Evolutionary conservation across 805 yeast species (phyloP).

Genomic region (Candida sithepensis): DNA sequence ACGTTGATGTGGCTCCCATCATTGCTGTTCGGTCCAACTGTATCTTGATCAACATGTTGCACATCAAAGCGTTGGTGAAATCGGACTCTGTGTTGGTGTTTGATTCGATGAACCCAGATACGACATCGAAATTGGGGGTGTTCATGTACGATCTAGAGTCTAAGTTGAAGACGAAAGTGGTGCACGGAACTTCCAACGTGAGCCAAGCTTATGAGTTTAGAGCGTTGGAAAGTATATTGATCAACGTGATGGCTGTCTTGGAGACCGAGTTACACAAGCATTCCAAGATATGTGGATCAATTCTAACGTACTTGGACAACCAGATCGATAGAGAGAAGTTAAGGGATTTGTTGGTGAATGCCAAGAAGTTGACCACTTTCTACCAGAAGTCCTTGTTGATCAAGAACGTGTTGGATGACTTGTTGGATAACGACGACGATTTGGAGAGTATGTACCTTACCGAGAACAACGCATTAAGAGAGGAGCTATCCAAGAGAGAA

Average conservation of each 20-base stretch:
- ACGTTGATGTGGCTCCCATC: slow-evolving; percentile 82
- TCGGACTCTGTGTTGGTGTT: slow-evolving; percentile 77
- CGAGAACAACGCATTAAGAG: slow-evolving; percentile 28
- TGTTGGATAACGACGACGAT: slow-evolving; percentile 85
- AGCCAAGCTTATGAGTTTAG: slow-evolving; percentile 71
- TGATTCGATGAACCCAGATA: slow-evolving; percentile 62
- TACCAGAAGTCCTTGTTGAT: slow-evolving; percentile 74
- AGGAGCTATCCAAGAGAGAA: slow-evolving; percentile 7
- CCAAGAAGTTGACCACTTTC: slow-evolving; percentile 67
- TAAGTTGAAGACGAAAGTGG: slow-evolving; percentile 47
- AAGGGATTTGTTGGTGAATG: slow-evolving; percentile 67
- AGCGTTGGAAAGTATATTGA: slow-evolving; percentile 77
- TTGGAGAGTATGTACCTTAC: slow-evolving; percentile 74
- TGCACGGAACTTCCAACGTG: slow-evolving; percentile 24
- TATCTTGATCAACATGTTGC: slow-evolving; percentile 76
- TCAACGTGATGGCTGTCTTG: slow-evolving; percentile 73
- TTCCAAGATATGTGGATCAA: slow-evolving; percentile 52
- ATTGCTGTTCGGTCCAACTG: slow-evolving; percentile 76
- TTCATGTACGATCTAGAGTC: slow-evolving; percentile 82
- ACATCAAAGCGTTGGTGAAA: slow-evolving; percentile 86
- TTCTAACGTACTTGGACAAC: slow-evolving; percentile 69
- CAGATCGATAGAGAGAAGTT: slow-evolving; percentile 74
- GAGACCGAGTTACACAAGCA: slow-evolving; percentile 72
- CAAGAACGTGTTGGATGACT: slow-evolving; percentile 76
- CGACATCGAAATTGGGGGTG: slow-evolving; percentile 68